Evolutionary conservation across 352 stramenopile genomes (phyloP), one percentile per base, ranked within the genome.

Genomic region (Globisporangium megalacanthum): DNA sequence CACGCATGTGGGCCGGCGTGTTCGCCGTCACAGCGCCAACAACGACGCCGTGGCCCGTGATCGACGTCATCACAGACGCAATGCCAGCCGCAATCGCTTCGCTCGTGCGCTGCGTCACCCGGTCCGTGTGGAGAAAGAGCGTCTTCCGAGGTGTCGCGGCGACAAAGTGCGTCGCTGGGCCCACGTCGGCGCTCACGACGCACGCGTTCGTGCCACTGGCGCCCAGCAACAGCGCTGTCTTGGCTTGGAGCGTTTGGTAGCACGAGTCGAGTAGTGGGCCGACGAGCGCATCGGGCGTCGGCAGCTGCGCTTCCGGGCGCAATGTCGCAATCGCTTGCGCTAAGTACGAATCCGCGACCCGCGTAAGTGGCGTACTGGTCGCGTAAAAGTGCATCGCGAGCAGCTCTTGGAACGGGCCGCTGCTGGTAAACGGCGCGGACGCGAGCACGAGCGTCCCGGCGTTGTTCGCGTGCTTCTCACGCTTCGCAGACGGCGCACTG

Each of bases 221-320:
- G 31, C 49, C 19, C 6, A 54, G 33, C 15, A 37, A 9, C 15
- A 37, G 17, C 10, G 29, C 29, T 14, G 49, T 20, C 49, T 54
- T 54, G 13, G 25, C 29, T 31, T 44, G 29, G 10, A 37, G 25
- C 13, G 0, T 15, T 14, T 15, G n/a, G 49, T 54, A 54, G 49
- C 49, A 41, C 49, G 33, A 17, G 6, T 54, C 49, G 31, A 54
- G 49, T 31, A 54, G 33, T 8, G 49, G 17, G 4, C 29, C 33
- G 13, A 17, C 19, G 17, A 54, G 33, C 31, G 49, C 49, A 10
- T 44, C 29, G 7, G 29, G 29, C 31, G 49, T 44, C 29, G 49
- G 49, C 17, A 54, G 29, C 29, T 54, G 49, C 49, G 49, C 49
- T 13, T 54, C 49, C 0, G 49, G 49, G n/a, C 31, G 49, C 49